Base-by-base conservation (phyloP, 164 flowering plant genomes). In the Kalanchoe fedtschenkoi region DNA sequence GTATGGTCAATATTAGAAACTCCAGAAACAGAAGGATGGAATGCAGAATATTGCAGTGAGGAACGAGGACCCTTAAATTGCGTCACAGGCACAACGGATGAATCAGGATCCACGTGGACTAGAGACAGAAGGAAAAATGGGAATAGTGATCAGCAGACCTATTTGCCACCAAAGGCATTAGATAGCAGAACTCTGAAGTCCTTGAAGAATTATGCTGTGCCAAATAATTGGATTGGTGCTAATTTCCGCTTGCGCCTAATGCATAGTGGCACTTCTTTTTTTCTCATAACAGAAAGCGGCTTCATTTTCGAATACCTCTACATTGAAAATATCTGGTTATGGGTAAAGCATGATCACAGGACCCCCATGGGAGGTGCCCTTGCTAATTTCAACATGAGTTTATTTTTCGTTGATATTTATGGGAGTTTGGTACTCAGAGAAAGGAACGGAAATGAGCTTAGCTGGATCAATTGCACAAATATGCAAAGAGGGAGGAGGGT, bases 21-120 rank as follows among this genome's bases (percentile, higher is more conserved):
- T 56, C 97, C 97, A 15, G 92, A 87, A 67, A 73, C 83, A 4
- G 97, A 90, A 80, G 97, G 97, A 62, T 90, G 97, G 97, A 90
- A 90, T 66, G 79, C 82, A 61, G 92, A 88, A 69, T 90, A 90
- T 54, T 90, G 97, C 77, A 81, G 75, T 24, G 85, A 84, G 67
- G 80, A 80, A 44, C 87, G 86, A 62, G 92, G 97, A 10, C 92
- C 89, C 1, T 61, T 67, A 46, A 90, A 88, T 68, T 90, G 97
- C 78, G 70, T 86, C n/a, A 28, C 66, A 19, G 97, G 97, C 19
- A 72, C 67, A 53, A 84, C 77, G 75, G 95, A 87, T 32, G 88
- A 81, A 66, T 57, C 67, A 68, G 71, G 71, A 66, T 83, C 71
- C 26, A 29, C 34, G 14, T 81, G 71, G 33, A 70, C 10, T n/a